Evolutionary conservation across 2,329 filamentous ascomycete species (phyloP).

Genomic region (Aspergillus niger): DNA sequence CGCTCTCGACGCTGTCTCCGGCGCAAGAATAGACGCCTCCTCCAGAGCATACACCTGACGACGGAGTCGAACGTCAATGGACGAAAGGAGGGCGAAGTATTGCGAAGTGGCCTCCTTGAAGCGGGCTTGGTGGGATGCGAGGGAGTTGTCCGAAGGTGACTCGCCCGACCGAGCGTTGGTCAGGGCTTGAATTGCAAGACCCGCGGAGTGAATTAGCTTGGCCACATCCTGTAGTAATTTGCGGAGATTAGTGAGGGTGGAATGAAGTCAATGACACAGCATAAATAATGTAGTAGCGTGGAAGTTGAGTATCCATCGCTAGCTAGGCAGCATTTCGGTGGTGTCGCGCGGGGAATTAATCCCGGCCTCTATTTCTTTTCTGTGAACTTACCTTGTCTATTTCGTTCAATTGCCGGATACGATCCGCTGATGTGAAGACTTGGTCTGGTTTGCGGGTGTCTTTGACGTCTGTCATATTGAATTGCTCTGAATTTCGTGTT

Average conservation of each 20-base stretch:
- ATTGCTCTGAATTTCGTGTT: not conserved
- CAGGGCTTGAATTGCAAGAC: slow-evolving; percentile 65
- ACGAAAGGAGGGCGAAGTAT: slow-evolving; percentile 73
- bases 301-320: too few species aligned
- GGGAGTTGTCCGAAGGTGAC: slow-evolving; percentile 40
- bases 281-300: not conserved
- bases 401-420: slow-evolving; percentile 75
- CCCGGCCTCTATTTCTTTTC: not conserved
- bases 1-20: slow-evolving; percentile 41
- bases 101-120: slow-evolving; percentile 58
- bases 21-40: slow-evolving; percentile 72
- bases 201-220: slow-evolving; percentile 60
- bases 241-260: slow-evolving; percentile 3
- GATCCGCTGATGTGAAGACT: slow-evolving; percentile 71
- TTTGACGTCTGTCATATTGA: slow-evolving; percentile 28
- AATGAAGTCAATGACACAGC: not conserved
- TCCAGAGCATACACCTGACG: slow-evolving; percentile 77
- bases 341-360: not conserved
- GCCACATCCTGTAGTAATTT: slow-evolving; percentile 48
- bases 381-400: slow-evolving; percentile 65
- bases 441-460: slow-evolving; percentile 28
- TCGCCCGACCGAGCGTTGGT: slow-evolving; percentile 51
- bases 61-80: slow-evolving; percentile 72
- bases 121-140: slow-evolving; percentile 60
- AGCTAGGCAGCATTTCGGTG: not conserved